Base-by-base conservation (phyloP, 2,329 filamentous ascomycete species). In the Albifimbria verrucaria region DNA sequence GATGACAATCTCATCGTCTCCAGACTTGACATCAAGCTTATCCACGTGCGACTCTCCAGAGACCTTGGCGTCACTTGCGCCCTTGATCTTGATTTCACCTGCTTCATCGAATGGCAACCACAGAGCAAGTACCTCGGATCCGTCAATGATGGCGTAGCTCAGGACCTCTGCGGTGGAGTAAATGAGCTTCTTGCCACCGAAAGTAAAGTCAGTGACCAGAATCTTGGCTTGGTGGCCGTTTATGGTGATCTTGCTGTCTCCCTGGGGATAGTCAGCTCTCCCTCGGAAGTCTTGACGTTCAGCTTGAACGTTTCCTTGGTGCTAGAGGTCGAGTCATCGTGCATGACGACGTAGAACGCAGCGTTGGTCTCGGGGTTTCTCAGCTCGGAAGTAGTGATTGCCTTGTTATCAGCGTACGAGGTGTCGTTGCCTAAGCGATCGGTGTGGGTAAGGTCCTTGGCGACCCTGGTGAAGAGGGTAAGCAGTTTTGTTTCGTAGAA, bases 401-500 rank as follows among this genome's bases (percentile, higher is more conserved):
- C 74, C 0, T 72, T 50, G 55, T 83, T 85, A 9, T 73, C 77
- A 0, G 80, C 72, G 54, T 80, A 81, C 10, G 63, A 66, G 2
- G 75, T 82, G 25, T 73, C 66, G 51, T 69, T 73, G 24, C 67
- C 69, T 1, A 76, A 57, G 6, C 78, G 69, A 50, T 85, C 76
- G 0, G 81, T 83, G 57, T 78, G 75, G 1, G 80, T 77, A 43
- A 87, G 66, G 51, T 83, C 82, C 21, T 74, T 72, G 2, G 83
- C 82, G 41, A 78, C 75, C 25, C 81, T 75, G 0, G 81, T 83
- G 62, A 87, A 86, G 54, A 85, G 63, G 2, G 79, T 79, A 24
- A 86, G 66, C 21, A 85, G 73, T 64, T 87, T 87, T 0, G 81
- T 85, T 65, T 87, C 83, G 53, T 81, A 81, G 62, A 80, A 86